Base-by-base conservation (phyloP, 805 yeast species). In the Metschnikowia gelsemii region DNA sequence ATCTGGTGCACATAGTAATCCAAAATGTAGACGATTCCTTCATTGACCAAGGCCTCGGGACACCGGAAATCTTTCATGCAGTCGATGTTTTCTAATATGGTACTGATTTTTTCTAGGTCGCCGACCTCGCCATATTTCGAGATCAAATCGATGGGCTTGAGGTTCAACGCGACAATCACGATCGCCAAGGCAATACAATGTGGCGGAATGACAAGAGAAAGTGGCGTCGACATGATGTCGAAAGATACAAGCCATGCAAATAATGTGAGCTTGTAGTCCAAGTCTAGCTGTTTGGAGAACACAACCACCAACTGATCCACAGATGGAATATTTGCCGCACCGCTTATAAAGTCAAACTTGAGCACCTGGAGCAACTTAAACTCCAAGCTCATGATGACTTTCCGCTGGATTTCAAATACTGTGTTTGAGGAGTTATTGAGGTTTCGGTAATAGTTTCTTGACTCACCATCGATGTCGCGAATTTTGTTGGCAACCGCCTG, bases 271-370 rank as follows among this genome's bases (percentile, higher is more conserved):
- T 75, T 71, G 50, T 74, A 70, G 17, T 72, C 66, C 11, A 80
- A 46, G 1, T 62, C 58, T 35, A 73, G 64, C 40, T 66, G 72
- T 56, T 78, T 85, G 32, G 76, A 73, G 48, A 76, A 72, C 51
- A 83, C 82, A 14, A 87, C 72, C 8, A 85, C 70, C 48, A 79
- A 73, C 50, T 78, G 80, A 58, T 87, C 96, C 20, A 79, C 73
- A 6, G 69, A 64, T 25, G 64, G 64, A 12, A 58, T 49, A 21
- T 59, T 54, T 3, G 56, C 51, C 36, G 78, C 78, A 38, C 79
- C 79, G 31, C 77, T 72, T 50, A 95, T 72, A 55, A 87, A 87
- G 59, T 89, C 96, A 57, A 89, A 90, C 17, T 84, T 78, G 50
- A 84, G 76, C 1, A 86, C 73, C 55, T 89, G 96, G 50, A 90